Evolutionary conservation across 257 asterid genomes (phyloP).

Genomic region (Forsythia suspensa): DNA sequence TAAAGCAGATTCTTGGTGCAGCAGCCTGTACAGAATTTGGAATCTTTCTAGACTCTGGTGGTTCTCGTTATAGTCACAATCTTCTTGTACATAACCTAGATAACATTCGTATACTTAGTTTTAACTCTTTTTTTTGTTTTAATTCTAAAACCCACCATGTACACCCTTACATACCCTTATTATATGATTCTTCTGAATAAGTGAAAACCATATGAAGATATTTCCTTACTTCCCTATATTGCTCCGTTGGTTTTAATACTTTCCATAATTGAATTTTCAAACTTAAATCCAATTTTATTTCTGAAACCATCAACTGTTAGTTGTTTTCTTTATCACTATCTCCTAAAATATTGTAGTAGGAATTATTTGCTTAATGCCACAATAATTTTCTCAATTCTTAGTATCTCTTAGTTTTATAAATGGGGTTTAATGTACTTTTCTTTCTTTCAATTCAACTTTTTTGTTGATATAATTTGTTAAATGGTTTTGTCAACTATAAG

Average conservation of each 20-base stretch:
- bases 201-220: not conserved
- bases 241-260: not conserved
- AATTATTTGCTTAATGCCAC: not conserved
- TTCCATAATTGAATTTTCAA: not conserved
- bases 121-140: not conserved
- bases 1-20: not conserved
- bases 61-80: not conserved
- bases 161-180: not conserved
- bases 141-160: not conserved
- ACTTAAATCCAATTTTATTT: not conserved
- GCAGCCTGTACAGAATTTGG: not conserved
- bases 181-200: not conserved
- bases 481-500: not conserved
- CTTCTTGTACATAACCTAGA: not conserved
- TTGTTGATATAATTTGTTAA: not conserved
- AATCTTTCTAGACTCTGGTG: not conserved
- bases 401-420: not conserved
- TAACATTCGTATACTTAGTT: not conserved
- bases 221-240: not conserved
- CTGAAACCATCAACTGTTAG: not conserved
- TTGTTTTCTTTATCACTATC: not conserved
- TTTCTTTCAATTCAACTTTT: not conserved
- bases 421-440: not conserved
- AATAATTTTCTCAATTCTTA: not conserved
- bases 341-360: not conserved